Percentiles rank a stretch among this genome's conserved stretches.
These are phyloP conservation scores for Pseudopithomyces chartarum DNA, from an alignment of 2,329 filamentous ascomycete species.

Conservation along the genomic window DNA sequence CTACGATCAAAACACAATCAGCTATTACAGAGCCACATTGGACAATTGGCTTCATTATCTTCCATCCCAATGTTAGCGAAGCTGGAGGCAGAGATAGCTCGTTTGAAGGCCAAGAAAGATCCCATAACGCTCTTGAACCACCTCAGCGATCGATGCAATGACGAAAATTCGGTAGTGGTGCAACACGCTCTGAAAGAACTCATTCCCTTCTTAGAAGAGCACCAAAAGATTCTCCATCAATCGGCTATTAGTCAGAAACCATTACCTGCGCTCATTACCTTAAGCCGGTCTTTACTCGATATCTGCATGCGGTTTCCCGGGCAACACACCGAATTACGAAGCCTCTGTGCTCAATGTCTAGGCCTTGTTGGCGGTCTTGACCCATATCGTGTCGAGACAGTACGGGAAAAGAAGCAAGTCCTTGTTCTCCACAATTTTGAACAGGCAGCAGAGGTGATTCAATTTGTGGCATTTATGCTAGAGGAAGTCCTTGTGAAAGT, in stretches of 20 bases:
- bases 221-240: conserved; percentile 80
- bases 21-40: conserved; percentile 69
- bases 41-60: conserved; percentile 77
- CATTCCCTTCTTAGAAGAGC: conserved; percentile 69
- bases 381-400: conserved; percentile 82
- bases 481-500: conserved; percentile 88
- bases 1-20: conserved; percentile 67
- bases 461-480: conserved; percentile 84
- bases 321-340: conserved; percentile 68
- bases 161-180: conserved; percentile 87
- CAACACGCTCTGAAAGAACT: conserved; percentile 81
- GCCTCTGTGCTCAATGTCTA: conserved; percentile 78
- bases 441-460: conserved; percentile 74
- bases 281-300: conserved; percentile 82
- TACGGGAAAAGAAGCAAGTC: conserved; percentile 79
- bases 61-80: conserved; percentile 71
- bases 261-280: conserved; percentile 70
- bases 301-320: conserved; percentile 81
- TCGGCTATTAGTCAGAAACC: conserved; percentile 84
- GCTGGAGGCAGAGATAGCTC: conserved; percentile 68
- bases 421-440: conserved; percentile 88
- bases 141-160: conserved; percentile 74
- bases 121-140: conserved; percentile 69
- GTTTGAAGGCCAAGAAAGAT: conserved; percentile 69
- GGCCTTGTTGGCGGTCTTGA: conserved; percentile 92